Percentiles rank a stretch among this genome's conserved stretches.
These are phyloP conservation scores for Pezicula carpinea DNA, from an alignment of 2,329 filamentous ascomycete genomes.

Conservation along the genomic window DNA sequence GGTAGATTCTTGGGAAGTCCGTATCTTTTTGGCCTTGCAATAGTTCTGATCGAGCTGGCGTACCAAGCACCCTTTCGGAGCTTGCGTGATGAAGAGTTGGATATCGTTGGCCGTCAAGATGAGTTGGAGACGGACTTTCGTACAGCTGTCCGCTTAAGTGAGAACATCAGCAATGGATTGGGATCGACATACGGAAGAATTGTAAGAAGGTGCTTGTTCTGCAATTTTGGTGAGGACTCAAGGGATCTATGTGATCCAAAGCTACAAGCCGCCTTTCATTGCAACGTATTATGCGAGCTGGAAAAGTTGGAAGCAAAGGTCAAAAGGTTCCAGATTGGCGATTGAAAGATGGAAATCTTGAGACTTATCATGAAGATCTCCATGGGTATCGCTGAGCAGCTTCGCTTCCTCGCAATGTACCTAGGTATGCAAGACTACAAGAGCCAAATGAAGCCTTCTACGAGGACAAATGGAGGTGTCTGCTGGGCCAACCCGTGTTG, in stretches of 20 bases:
- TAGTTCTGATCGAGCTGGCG: conserved; percentile 12
- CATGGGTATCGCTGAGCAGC: too few relatives aligned
- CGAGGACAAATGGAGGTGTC: too few relatives aligned
- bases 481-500: too few relatives aligned
- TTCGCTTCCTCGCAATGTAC: too few relatives aligned
- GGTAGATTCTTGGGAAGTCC: conserved; percentile 3
- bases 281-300: conserved; percentile 13
- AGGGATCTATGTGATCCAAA: conserved; percentile 9
- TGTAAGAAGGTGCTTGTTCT: conserved; percentile 10
- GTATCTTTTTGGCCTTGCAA: conserved; percentile 10
- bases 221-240: conserved; percentile 12
- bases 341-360: conserved; percentile 1
- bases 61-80: conserved; percentile 8
- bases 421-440: too few relatives aligned
- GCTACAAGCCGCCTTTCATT: conserved; percentile 10
- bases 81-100: conserved; percentile 2
- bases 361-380: neutral
- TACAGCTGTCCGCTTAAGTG: conserved; percentile 1
- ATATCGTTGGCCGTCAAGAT: conserved; percentile 1
- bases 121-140: neutral
- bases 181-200: conserved; percentile 10
- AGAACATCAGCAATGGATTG: conserved; percentile 4
- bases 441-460: too few relatives aligned
- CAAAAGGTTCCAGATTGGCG: conserved; percentile 7
- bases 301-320: conserved; percentile 10